Evolutionary conservation across 495 filamentous ascomycete species (phyloP).

Genomic region (Penicillium soppii): DNA sequence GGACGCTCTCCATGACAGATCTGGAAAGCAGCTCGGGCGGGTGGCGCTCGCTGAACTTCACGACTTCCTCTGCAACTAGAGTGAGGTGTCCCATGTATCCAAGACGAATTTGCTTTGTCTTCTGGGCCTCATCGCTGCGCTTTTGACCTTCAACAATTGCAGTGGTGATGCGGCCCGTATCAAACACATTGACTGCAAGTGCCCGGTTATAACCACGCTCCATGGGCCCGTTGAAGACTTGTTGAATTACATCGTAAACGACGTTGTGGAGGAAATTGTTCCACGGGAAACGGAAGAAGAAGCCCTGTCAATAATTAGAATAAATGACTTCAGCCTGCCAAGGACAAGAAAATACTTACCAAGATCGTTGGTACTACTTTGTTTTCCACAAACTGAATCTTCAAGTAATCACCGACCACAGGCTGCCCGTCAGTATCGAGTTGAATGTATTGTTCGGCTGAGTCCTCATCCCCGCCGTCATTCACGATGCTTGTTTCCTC

Average conservation of each 20-base stretch:
- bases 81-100: constrained; percentile 99
- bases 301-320: constrained; percentile 54
- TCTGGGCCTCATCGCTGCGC: constrained; percentile 80
- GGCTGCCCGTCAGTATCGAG: constrained; percentile 69
- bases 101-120: constrained; percentile 79
- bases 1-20: constrained; percentile 81
- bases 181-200: constrained; percentile 91
- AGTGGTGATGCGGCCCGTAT: constrained; percentile 83
- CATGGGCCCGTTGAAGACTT: constrained; percentile 99
- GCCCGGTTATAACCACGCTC: constrained; percentile 90
- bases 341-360: constrained; percentile 49
- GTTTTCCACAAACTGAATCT: constrained; percentile 95
- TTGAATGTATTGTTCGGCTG: constrained; percentile 47
- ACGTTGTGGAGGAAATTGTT: constrained; percentile 99
- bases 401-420: constrained; percentile 95
- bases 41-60: constrained; percentile 96
- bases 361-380: constrained; percentile 93
- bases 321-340: neutral
- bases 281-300: constrained; percentile 99
- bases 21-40: constrained; percentile 83
- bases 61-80: constrained; percentile 96
- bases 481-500: constrained; percentile 16
- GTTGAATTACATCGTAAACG: constrained; percentile 97
- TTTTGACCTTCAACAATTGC: constrained; percentile 88
- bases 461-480: constrained; percentile 33